Percentiles rank a stretch among this genome's conserved stretches.
Conservation (phyloP, 257 asterid genomes). For the Avicennia marina region DNA sequence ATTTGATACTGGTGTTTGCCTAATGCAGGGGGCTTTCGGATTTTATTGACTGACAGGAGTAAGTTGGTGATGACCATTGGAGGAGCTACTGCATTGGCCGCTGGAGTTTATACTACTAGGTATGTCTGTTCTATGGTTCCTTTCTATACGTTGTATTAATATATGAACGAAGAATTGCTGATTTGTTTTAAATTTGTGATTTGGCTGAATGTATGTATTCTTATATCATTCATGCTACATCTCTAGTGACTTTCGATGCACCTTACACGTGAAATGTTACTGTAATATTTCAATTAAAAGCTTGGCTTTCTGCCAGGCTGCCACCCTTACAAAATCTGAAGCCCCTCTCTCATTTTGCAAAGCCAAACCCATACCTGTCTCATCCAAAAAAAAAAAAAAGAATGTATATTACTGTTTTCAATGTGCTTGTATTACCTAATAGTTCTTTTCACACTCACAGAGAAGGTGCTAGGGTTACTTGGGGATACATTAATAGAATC, state of each 20-base stretch:
- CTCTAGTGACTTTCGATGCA: slow-evolving; percentile 3
- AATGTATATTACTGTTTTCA: slow-evolving; percentile 1
- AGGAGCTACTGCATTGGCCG: slow-evolving; percentile 97
- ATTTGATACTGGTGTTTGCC: not conserved
- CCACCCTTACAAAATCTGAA: too few species aligned
- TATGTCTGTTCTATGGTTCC: slow-evolving; percentile 18
- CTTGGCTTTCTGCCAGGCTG: not conserved
- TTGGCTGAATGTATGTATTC: not conserved
- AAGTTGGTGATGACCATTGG: slow-evolving; percentile 85
- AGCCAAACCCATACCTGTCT: too few species aligned
- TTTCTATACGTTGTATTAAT: not conserved
- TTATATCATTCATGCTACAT: slow-evolving; percentile 2
- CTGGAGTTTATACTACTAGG: slow-evolving; percentile 98
- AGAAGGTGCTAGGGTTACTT: slow-evolving; percentile 93
- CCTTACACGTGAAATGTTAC: not conserved
- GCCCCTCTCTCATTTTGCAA: too few species aligned
- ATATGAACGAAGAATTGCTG: not conserved
- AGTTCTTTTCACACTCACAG: slow-evolving; percentile 36
- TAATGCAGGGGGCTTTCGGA: slow-evolving; percentile 72
- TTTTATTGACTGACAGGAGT: slow-evolving; percentile 81
- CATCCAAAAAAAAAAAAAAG: too few species aligned
- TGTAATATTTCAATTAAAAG: not conserved
- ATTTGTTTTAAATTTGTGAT: not conserved
- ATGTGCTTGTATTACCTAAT: too few species aligned
- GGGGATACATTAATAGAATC: slow-evolving; percentile 94